Evolutionary conservation across 441 rosid genomes (phyloP), one percentile per base, ranked within the genome.

Genomic region (Cnidoscolus chayamansa): DNA sequence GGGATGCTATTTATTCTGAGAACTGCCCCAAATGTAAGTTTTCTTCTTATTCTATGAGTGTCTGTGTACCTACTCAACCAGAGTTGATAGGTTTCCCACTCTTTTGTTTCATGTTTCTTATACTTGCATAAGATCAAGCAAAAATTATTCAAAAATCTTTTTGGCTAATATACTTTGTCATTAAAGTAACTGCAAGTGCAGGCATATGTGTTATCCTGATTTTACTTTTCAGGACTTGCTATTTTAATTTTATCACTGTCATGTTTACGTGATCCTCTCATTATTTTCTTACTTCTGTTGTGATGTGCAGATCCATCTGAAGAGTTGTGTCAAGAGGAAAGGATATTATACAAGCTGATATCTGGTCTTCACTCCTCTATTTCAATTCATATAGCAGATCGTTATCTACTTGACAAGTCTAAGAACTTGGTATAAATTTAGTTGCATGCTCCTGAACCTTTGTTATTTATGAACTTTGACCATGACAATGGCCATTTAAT

Each of bases 281-380:
- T 63, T 32, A 56, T 5, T 61, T n/a, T 59, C 63, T 16, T 5
- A 43, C 0, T 37, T 58, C n/a, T 58, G 10, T 66, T 53, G 4
- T 64, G 32, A 40, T 70, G 67, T 72, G 81, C 87, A 93, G 98
- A 88, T 82, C 78, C 90, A 81, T 87, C 95, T 72, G 89, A 80
- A 77, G 89, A 83, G 67, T 68, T 81, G 20, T 90, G 97, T 80
- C 93, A 87, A 81, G 98, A 93, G 74, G 95, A 90, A 74, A 88
- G 81, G 62, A 81, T 90, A 67, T 73, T 90, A 68, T 93, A 90
- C 87, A 90, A 93, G 83, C 76, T 90, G 85, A 84, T 90, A 80
- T 93, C 98, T 60, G 98, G 98, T 49, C 90, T 93, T 77, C 98
- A 93, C 74, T 87, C 98, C 55, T 90, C 98, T 73, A 90, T 90